Evolutionary conservation across 192 early-diverging fungal genomes (phyloP).

Genomic region (Gaertneriomyces sp.): DNA sequence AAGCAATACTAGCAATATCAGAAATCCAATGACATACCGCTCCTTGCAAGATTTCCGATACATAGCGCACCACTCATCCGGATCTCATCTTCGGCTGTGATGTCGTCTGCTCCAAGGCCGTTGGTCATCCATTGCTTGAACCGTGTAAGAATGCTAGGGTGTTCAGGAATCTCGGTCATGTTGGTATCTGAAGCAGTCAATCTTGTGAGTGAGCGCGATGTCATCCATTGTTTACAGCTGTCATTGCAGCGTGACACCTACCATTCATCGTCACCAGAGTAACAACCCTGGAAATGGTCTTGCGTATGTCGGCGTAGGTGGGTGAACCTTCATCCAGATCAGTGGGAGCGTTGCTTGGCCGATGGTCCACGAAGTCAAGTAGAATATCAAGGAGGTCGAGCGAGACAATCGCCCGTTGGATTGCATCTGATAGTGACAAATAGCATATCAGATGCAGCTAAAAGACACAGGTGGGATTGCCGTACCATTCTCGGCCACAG

Average conservation of each 20-base stretch:
- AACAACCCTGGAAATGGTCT: slow-evolving; percentile 40
- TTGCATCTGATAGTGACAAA: slow-evolving; percentile 20
- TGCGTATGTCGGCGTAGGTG: slow-evolving; percentile 40
- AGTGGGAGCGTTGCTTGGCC: slow-evolving; percentile 8
- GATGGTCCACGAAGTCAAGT: slow-evolving; percentile 50
- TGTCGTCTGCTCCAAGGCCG: slow-evolving; percentile 18
- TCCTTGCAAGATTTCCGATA: slow-evolving; percentile 52
- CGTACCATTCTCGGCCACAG: slow-evolving; percentile 45
- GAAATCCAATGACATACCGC: slow-evolving; percentile 30
- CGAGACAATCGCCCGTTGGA: slow-evolving; percentile 40
- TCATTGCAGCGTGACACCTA: slow-evolving; percentile 17
- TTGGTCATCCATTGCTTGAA: slow-evolving; percentile 47
- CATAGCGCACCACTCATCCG: slow-evolving; percentile 52
- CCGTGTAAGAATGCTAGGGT: slow-evolving; percentile 31
- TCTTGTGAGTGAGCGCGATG: not conserved
- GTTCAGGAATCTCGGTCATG: slow-evolving; percentile 40
- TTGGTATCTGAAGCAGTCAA: slow-evolving; percentile 32
- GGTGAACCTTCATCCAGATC: slow-evolving; percentile 28
- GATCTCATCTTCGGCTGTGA: slow-evolving; percentile 47
- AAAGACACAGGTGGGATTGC: not conserved
- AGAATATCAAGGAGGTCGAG: slow-evolving; percentile 32
- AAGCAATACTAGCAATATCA: not conserved
- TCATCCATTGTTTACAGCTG: not conserved
- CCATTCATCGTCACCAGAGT: slow-evolving; percentile 53
- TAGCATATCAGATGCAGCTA: not conserved